A percentile compares a stretch with the other conserved stretches of the same genome.
phyloP scores from a whole-genome alignment of 371 early-diverging fungal genomes.

The Mortierella sp. region DNA sequence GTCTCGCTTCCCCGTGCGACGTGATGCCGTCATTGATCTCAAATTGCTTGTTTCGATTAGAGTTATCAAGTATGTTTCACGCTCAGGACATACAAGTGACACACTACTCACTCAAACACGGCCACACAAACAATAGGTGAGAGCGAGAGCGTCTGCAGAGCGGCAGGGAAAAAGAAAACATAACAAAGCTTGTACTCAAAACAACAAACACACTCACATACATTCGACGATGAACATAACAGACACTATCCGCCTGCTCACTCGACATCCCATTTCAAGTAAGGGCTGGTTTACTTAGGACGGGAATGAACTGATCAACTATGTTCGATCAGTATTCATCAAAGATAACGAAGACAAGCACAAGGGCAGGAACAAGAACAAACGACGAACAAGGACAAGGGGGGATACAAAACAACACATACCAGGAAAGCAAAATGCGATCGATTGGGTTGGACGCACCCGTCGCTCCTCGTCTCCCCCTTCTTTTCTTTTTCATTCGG shows the following conservation, averaged over 20 bases:
- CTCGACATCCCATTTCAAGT: not conserved
- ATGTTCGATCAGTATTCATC: conserved; percentile 9
- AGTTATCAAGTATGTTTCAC: not conserved
- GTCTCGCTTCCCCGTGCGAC: not conserved
- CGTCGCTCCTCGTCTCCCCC: not conserved
- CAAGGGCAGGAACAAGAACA: not conserved
- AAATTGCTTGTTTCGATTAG: not conserved
- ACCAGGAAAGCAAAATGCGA: not conserved
- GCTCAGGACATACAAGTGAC: conserved; percentile 1
- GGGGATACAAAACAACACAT: not conserved
- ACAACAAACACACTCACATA: not conserved
- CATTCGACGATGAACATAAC: not conserved
- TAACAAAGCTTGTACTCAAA: not conserved
- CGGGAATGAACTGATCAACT: not conserved
- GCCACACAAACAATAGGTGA: not conserved
- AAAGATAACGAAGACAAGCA: not conserved
- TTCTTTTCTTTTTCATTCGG: not conserved
- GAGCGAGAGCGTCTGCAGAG: not conserved
- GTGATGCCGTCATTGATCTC: not conserved
- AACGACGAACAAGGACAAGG: not conserved
- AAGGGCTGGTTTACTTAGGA: not conserved
- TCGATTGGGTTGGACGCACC: not conserved
- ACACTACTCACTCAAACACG: not conserved
- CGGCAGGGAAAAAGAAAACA: no score
- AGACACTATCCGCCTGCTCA: conserved; percentile 1